Conservation (phyloP, 306 rosid genomes). For the Rosa rugosa region DNA sequence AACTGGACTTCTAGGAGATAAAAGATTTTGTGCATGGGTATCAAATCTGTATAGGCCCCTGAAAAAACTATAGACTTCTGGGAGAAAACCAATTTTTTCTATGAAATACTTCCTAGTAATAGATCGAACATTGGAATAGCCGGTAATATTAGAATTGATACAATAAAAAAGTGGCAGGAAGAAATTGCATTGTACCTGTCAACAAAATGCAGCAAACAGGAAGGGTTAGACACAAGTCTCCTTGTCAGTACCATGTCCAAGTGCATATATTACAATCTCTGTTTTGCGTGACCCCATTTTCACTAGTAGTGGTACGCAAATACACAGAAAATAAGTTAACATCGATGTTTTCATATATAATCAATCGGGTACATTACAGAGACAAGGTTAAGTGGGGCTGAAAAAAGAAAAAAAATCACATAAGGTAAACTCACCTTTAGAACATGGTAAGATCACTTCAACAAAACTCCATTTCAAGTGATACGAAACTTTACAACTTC, state of each 20-base stretch:
- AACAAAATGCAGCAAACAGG: neutral
- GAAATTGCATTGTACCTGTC: neutral
- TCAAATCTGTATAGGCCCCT: neutral
- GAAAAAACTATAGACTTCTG: neutral
- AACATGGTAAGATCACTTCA: neutral
- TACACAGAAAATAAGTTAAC: neutral
- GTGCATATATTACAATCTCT: neutral
- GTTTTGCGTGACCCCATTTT: neutral
- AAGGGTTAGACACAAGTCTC: neutral
- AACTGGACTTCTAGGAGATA: neutral
- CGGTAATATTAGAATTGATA: neutral
- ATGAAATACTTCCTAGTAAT: neutral
- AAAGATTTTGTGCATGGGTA: no score
- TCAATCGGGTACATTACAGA: neutral
- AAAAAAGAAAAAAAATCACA: neutral
- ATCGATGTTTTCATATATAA: neutral
- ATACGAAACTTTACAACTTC: constrained; percentile 9
- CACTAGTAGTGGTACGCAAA: neutral
- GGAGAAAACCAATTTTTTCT: no score
- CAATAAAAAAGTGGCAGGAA: neutral
- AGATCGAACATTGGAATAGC: neutral
- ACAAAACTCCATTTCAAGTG: constrained; percentile 1
- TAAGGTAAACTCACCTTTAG: neutral
- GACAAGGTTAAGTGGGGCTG: neutral
- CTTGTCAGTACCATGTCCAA: neutral